Base-by-base conservation (phyloP, 2,329 filamentous ascomycete species). In the Clathrospora elynae region DNA sequence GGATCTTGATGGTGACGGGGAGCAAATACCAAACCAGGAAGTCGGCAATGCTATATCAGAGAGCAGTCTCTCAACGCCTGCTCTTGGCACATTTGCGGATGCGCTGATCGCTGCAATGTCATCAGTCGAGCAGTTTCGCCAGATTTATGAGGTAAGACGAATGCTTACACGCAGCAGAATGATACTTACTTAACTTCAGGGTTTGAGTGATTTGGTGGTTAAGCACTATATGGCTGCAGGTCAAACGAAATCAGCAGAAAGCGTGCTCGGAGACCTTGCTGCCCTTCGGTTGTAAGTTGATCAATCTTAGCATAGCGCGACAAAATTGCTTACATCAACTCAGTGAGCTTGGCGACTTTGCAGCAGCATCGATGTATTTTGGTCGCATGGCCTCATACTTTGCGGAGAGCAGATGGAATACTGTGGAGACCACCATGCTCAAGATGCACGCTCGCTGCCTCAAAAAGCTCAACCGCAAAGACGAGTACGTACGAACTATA, bases 401-500 rank as follows among this genome's bases (percentile, higher is more conserved):
- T 57, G 86, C 86, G 0, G 83, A 86, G 42, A 84, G 81, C 42
- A 82, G 85, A 31, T 97, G 93, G 91, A 83, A 80, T 38, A 75
- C 85, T 1, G 76, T 96, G 9, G 90, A 97, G 63, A 75, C 90
- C 3, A 86, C 86, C 1, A 88, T 96, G 80, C 78, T 97, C 5
- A 82, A 88, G 52, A 86, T 96, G 78, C 93, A 96, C 65, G 82
- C 88, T 0, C 80, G 82, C 34, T 97, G 91, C 66, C 77, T 99
- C 18, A 86, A 87, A 53, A 80, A 88, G 56, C 78, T 96, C 18
- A 78, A 86, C 34, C 82, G 84, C 10, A 83, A 84, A 46, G 87
- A 92, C 37, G 89, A 95, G 49, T 95, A 90, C 59, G 83, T 91
- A 11, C 81, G 82, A 16, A 84, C 88, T 6, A 78, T 89, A 6